phyloP scores from a whole-genome alignment of 208 protist species.

The Leishmania amazonensis region DNA sequence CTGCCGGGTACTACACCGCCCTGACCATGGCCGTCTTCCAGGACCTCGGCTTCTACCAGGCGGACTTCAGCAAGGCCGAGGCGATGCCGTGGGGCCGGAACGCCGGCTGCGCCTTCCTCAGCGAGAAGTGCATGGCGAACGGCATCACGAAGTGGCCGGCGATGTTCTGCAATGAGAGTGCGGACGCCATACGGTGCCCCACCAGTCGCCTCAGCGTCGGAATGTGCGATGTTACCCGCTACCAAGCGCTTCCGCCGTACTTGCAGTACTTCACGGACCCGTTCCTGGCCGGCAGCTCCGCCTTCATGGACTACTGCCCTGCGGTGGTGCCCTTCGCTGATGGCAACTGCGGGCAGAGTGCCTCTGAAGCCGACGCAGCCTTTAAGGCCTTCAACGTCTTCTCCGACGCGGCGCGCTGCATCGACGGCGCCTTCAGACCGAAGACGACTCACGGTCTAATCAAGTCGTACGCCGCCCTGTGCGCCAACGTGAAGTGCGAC shows the following conservation, averaged over 20 bases:
- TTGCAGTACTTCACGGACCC: background rate
- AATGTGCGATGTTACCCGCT: background rate
- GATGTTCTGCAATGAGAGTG: constrained; percentile 52
- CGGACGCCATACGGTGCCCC: background rate
- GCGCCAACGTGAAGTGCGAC: background rate
- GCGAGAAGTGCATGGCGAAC: constrained; percentile 43
- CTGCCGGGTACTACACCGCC: constrained; percentile 48
- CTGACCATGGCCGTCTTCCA: constrained; percentile 85
- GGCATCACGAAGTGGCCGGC: constrained; percentile 31
- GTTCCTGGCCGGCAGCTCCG: background rate
- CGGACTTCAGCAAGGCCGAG: constrained; percentile 61
- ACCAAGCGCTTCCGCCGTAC: background rate
- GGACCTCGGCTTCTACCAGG: constrained; percentile 83
- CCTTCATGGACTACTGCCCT: background rate
- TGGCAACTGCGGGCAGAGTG: background rate
- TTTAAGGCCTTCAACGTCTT: background rate
- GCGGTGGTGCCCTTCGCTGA: background rate
- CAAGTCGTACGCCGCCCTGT: background rate
- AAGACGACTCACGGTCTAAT: background rate
- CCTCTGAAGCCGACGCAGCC: background rate
- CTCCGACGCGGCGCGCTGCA: constrained; percentile 5
- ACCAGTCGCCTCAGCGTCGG: background rate
- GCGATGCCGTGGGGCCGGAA: constrained; percentile 69
- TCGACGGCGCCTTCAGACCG: background rate
- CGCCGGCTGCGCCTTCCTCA: constrained; percentile 60